Evolutionary conservation across 1,139 yeast species (phyloP).

Genomic region (Hyphopichia wangnamkhiaoensis): DNA sequence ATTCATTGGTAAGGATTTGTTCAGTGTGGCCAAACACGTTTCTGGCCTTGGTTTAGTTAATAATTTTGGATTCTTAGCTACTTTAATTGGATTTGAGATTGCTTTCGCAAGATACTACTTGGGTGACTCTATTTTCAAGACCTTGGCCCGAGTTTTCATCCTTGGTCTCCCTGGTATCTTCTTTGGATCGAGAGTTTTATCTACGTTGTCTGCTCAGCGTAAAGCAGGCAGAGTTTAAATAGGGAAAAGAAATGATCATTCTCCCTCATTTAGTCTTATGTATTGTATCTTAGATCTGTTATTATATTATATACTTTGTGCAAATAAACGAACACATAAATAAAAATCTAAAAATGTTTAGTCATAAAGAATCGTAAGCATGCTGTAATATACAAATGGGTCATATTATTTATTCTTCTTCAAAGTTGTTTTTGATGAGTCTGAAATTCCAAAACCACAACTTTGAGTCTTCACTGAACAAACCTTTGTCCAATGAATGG

Average conservation of each 20-base stretch:
- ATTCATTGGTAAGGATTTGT: slow-evolving; percentile 48
- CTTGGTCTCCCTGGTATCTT: slow-evolving; percentile 59
- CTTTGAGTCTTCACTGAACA: slow-evolving; percentile 24
- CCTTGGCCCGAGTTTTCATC: slow-evolving; percentile 54
- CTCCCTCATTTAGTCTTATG: background rate
- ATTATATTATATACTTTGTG: too few relatives aligned
- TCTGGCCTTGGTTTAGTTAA: slow-evolving; percentile 27
- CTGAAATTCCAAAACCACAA: slow-evolving; percentile 55
- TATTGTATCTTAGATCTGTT: background rate
- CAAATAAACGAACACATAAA: too few relatives aligned
- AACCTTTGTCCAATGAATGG: slow-evolving; percentile 41
- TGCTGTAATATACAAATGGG: too few relatives aligned
- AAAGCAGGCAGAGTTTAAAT: slow-evolving; percentile 29
- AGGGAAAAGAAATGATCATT: too few relatives aligned
- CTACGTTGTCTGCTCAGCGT: slow-evolving; percentile 35
- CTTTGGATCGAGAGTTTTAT: slow-evolving; percentile 66
- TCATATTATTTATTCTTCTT: slow-evolving; percentile 18
- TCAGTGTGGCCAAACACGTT: slow-evolving; percentile 29
- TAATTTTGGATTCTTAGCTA: slow-evolving; percentile 51
- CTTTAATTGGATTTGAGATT: slow-evolving; percentile 61
- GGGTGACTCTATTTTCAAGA: slow-evolving; percentile 70
- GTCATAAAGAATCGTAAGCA: too few relatives aligned
- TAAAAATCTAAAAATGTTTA: slow-evolving; percentile 2
- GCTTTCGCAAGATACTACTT: slow-evolving; percentile 68
- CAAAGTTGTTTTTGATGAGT: slow-evolving; percentile 48